phyloP scores from a whole-genome alignment of 2,329 filamentous ascomycete species.

The Ophiostoma australiae region DNA sequence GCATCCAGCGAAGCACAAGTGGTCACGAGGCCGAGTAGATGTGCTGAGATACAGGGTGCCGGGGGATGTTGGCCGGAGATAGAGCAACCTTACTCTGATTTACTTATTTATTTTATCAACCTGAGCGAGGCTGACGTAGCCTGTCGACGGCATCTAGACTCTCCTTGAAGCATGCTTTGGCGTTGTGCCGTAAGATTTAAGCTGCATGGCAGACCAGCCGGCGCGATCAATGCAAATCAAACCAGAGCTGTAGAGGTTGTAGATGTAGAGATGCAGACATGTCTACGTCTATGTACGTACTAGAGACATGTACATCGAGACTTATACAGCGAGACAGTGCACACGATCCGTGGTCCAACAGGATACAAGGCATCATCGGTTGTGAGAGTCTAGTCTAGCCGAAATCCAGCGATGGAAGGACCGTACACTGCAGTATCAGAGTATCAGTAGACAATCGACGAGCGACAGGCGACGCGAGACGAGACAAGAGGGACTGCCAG shows the following conservation, averaged over 20 bases:
- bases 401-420: background rate
- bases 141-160: background rate
- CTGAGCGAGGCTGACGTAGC: background rate
- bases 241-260: too few species aligned
- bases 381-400: background rate
- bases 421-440: background rate
- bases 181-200: background rate
- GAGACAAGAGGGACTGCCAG: background rate
- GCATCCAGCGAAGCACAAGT: background rate
- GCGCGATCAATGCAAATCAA: background rate
- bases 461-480: background rate
- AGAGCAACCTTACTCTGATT: too few species aligned
- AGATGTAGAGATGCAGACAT: too few species aligned
- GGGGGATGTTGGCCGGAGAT: background rate
- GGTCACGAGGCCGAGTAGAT: background rate
- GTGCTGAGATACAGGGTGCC: background rate
- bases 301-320: too few species aligned
- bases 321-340: background rate
- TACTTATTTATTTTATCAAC: too few species aligned
- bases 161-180: background rate
- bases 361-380: background rate
- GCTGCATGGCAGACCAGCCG: background rate
- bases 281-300: too few species aligned
- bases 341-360: constrained; percentile 2
- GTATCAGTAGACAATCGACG: background rate